Evolutionary conservation across 1,139 yeast species (phyloP).

Genomic region (Groenewaldozyma auringiensis): DNA sequence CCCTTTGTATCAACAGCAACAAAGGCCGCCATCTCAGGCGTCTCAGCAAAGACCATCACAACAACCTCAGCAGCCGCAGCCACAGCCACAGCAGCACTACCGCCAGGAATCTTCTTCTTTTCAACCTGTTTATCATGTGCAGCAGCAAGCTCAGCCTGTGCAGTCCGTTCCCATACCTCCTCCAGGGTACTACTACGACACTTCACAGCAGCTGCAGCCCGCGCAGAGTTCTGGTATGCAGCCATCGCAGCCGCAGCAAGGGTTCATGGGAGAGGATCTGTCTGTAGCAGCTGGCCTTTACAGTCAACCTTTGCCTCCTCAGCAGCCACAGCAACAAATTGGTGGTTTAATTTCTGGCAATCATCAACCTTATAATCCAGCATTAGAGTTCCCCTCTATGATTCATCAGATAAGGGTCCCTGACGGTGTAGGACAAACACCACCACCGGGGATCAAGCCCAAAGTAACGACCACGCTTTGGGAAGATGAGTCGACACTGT

Average conservation of each 20-base stretch:
- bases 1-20: background rate
- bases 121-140: background rate
- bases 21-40: background rate
- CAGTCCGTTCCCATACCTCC: background rate
- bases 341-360: background rate
- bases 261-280: background rate
- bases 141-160: background rate
- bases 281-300: background rate
- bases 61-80: background rate
- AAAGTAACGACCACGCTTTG: constrained; percentile 88
- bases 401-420: constrained; percentile 21
- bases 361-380: constrained; percentile 14
- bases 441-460: constrained; percentile 55
- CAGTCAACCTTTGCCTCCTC: background rate
- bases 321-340: background rate
- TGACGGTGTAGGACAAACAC: constrained; percentile 36
- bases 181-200: background rate
- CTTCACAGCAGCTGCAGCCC: background rate
- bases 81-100: background rate
- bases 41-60: constrained; percentile 2
- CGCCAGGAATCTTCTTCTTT: background rate
- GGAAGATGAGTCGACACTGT: constrained; percentile 91
- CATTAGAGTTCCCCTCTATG: constrained; percentile 30
- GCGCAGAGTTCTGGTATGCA: background rate
- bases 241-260: background rate